Evolutionary conservation across 768 basidiomycete species (phyloP).

Genomic region (Suillus occidentalis): DNA sequence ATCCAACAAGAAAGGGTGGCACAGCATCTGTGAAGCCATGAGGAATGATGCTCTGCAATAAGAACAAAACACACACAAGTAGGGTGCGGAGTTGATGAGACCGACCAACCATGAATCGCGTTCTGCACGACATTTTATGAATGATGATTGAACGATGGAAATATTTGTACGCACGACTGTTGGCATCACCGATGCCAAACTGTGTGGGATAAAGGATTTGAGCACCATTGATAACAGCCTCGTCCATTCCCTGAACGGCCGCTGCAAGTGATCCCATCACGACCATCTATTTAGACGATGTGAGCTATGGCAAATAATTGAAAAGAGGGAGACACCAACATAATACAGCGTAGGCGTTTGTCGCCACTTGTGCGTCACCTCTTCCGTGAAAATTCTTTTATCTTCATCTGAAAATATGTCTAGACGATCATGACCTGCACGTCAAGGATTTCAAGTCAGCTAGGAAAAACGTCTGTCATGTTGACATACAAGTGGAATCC

Average conservation of each 20-base stretch:
- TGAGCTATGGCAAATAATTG: slow-evolving; percentile 22
- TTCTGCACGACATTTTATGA: slow-evolving; percentile 19
- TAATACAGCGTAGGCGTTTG: slow-evolving; percentile 50
- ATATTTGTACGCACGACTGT: slow-evolving; percentile 19
- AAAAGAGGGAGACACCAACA: slow-evolving; percentile 14
- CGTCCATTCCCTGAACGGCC: slow-evolving; percentile 63
- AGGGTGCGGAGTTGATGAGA: slow-evolving; percentile 66
- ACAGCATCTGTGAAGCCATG: slow-evolving; percentile 42
- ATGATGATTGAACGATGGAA: slow-evolving; percentile 9
- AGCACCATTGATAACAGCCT: slow-evolving; percentile 47
- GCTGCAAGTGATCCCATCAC: slow-evolving; percentile 70
- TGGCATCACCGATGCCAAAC: slow-evolving; percentile 47
- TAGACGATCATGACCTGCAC: slow-evolving; percentile 38
- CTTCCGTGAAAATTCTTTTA: slow-evolving; percentile 39
- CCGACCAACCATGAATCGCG: slow-evolving; percentile 76
- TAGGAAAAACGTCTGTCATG: slow-evolving; percentile 38
- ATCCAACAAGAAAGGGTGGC: slow-evolving; percentile 61
- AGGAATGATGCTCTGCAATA: slow-evolving; percentile 12
- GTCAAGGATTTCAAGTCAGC: slow-evolving; percentile 21
- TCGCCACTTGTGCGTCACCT: slow-evolving; percentile 48
- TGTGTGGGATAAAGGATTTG: slow-evolving; percentile 48
- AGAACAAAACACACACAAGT: slow-evolving; percentile 39
- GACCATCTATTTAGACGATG: slow-evolving; percentile 42
- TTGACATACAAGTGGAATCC: slow-evolving; percentile 48
- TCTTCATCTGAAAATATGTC: slow-evolving; percentile 47